phyloP scores from a whole-genome alignment of 1,284 basidiomycete species.

The Trichosporon ovoides region DNA sequence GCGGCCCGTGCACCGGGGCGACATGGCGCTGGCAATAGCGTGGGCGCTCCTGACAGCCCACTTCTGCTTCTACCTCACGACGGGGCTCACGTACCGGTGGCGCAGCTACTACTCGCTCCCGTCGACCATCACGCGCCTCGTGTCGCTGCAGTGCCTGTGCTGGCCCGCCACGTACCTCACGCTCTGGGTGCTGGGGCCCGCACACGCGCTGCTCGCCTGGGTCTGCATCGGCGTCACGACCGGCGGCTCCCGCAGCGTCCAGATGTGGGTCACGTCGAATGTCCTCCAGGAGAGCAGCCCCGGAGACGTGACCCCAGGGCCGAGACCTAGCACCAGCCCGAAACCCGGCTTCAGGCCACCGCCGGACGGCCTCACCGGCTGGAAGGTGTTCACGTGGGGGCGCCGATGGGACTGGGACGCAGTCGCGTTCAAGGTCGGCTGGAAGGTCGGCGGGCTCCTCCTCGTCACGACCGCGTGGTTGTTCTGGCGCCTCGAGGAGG shows the following conservation, averaged over 20 bases:
- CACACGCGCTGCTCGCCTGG: slow-evolving; percentile 47
- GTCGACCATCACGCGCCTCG: slow-evolving; percentile 47
- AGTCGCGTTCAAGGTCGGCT: slow-evolving; percentile 41
- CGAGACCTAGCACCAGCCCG: background rate
- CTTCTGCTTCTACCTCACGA: slow-evolving; percentile 49
- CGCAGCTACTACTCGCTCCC: slow-evolving; percentile 48
- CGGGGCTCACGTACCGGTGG: slow-evolving; percentile 50
- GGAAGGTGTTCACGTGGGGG: slow-evolving; percentile 37
- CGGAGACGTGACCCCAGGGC: slow-evolving; percentile 14
- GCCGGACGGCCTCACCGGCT: slow-evolving; percentile 23
- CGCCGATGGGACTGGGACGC: slow-evolving; percentile 47
- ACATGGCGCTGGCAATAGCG: slow-evolving; percentile 38
- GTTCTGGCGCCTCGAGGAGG: slow-evolving; percentile 38
- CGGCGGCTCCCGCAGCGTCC: slow-evolving; percentile 42
- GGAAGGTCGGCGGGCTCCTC: slow-evolving; percentile 42
- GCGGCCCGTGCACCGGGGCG: slow-evolving; percentile 27
- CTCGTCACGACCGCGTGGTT: slow-evolving; percentile 44
- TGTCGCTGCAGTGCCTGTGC: slow-evolving; percentile 51
- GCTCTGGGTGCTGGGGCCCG: slow-evolving; percentile 41
- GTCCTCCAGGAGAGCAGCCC: slow-evolving; percentile 22
- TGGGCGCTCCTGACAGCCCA: slow-evolving; percentile 48
- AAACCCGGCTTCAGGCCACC: slow-evolving; percentile 10
- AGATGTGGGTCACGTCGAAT: slow-evolving; percentile 51
- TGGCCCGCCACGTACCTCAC: slow-evolving; percentile 50
- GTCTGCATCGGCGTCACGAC: slow-evolving; percentile 50